Evolutionary conservation across 352 stramenopile genomes (phyloP).

Genomic region (Peronospora destructor): DNA sequence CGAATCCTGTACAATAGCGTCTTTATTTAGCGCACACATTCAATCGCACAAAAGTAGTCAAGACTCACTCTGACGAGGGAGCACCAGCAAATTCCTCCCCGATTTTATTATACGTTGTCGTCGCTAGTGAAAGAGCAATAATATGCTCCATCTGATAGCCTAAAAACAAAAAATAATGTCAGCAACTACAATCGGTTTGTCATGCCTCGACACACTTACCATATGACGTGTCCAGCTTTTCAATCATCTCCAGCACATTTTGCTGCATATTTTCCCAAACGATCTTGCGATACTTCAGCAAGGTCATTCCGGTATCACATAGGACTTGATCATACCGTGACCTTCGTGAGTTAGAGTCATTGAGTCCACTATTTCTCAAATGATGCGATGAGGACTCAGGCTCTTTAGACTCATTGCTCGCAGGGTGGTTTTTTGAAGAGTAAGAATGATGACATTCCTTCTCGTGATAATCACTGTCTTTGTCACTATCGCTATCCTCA

Average conservation of each 20-base stretch:
- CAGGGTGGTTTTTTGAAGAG: conserved; percentile 11
- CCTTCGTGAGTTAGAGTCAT: conserved; percentile 22
- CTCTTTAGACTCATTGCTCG: conserved; percentile 7
- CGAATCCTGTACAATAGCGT: conserved; percentile 33
- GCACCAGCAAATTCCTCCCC: conserved; percentile 81
- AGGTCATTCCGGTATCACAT: conserved; percentile 71
- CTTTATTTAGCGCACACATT: conserved; percentile 2
- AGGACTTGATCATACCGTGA: conserved; percentile 60
- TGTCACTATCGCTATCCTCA: conserved; percentile 59
- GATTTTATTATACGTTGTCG: conserved; percentile 69
- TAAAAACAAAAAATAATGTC: conserved; percentile 22
- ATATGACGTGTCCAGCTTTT: conserved; percentile 65
- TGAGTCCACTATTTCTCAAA: conserved; percentile 31
- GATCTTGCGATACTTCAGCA: conserved; percentile 74
- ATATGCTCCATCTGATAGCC: conserved; percentile 86
- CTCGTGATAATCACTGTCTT: conserved; percentile 40
- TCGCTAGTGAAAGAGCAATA: conserved; percentile 69
- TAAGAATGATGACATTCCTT: conserved; percentile 24
- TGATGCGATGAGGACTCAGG: conserved; percentile 26
- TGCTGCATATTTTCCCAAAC: conserved; percentile 86
- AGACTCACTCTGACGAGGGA: conserved; percentile 56
- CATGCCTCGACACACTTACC: conserved; percentile 26
- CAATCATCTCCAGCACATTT: conserved; percentile 61
- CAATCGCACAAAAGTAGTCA: neutral
- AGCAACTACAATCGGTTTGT: conserved; percentile 1